Evolutionary conservation across 805 yeast genomes (phyloP).

Genomic region (Saccharomycopsis vini): DNA sequence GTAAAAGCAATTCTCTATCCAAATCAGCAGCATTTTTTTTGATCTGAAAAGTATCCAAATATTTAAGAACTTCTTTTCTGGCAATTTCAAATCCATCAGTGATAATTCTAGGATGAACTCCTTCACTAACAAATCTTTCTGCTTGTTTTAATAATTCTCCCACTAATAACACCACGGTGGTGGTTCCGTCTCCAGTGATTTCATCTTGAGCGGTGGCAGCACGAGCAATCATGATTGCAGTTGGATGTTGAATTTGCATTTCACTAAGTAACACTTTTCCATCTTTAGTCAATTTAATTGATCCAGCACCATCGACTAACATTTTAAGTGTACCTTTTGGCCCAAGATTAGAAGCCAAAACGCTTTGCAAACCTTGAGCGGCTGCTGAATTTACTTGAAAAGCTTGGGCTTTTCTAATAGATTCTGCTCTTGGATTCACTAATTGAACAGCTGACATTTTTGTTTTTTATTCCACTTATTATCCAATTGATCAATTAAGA

Average conservation of each 20-base stretch:
- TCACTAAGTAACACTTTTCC: constrained; percentile 89
- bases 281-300: constrained; percentile 91
- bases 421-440: constrained; percentile 94
- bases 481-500: too few relatives aligned
- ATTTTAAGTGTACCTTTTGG: constrained; percentile 96
- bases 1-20: constrained; percentile 81
- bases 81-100: constrained; percentile 95
- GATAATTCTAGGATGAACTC: constrained; percentile 89
- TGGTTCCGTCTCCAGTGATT: constrained; percentile 98
- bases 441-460: constrained; percentile 66
- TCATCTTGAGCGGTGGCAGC: constrained; percentile 99
- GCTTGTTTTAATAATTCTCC: constrained; percentile 95
- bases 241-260: constrained; percentile 93
- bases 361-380: constrained; percentile 94
- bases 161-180: constrained; percentile 87
- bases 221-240: constrained; percentile 86
- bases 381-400: constrained; percentile 91
- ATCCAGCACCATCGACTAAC: constrained; percentile 95
- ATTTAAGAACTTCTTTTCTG: constrained; percentile 62
- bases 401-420: constrained; percentile 92
- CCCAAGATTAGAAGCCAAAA: constrained; percentile 83
- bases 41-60: constrained; percentile 37
- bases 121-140: constrained; percentile 82
- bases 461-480: not conserved
- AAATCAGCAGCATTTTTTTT: constrained; percentile 42